Evolutionary conservation across 352 stramenopile species (phyloP), one percentile per base, ranked within the genome.

Genomic region (Phytophthora podocarpi): DNA sequence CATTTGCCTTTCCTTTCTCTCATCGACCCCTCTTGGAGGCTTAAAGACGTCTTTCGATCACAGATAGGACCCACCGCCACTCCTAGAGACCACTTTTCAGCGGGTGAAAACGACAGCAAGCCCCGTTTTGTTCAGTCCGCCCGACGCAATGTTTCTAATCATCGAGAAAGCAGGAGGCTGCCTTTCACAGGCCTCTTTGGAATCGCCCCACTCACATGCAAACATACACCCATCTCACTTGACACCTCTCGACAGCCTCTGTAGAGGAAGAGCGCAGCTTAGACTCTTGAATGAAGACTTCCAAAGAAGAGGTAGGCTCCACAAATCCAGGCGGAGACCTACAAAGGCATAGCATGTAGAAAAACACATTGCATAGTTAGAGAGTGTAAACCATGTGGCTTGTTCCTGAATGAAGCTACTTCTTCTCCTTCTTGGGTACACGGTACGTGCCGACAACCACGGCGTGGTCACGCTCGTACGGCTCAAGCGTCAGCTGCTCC

Each of bases 401-500:
- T 64, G 27, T 52, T 59, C 59, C 47, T 49, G 23, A 26, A 18
- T 27, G 31, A 39, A 61, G 64, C 69, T 85, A 85, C 74, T 89
- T 87, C 80, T 96, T 93, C 69, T 97, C 93, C 82, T 98, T 98
- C 82, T 98, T 98, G 28, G 72, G 87, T 34, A 87, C 87, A 64
- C 97, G 84, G 87, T 99, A 99, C 48, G 96, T 81, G 52, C 92
- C 96, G 56, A 99, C 97, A 46, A 99, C 94, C 23, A 99, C 96
- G 55, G 97, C 97, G 80, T 99, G 98, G 74, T 99, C 98, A 76
- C 98, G 91, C 87, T 99, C 98, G 78, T 99, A 99, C 45, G 97
- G 98, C 82, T 99, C 98, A 67, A 99, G 86, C 59, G 97, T 99
- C 53, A 99, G 82, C 84, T 99, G 98, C 84, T 99, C 98, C 53